Conservation (phyloP, 495 filamentous ascomycete genomes). For the Aspergillus haitiensis region DNA sequence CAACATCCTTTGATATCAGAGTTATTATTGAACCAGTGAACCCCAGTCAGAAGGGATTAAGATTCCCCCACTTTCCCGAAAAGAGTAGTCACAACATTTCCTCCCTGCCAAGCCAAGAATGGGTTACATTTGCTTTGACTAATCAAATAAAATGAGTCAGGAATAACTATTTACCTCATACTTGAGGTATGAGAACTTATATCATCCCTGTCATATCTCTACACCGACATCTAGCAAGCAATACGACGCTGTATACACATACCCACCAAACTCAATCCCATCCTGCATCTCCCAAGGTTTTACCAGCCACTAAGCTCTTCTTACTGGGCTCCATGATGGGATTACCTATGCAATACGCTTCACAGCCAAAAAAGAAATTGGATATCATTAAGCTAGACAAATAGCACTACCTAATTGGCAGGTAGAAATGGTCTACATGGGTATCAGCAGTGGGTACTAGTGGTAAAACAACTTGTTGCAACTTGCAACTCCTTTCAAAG, state of each 20-base stretch:
- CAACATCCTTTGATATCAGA: background rate
- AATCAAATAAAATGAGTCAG: background rate
- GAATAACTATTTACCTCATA: too few relatives aligned
- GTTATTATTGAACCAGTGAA: background rate
- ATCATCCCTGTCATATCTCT: background rate
- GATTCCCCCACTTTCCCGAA: background rate
- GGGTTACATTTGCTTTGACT: too few relatives aligned
- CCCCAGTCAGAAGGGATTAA: background rate
- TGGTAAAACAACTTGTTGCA: too few relatives aligned
- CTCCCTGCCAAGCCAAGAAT: too few relatives aligned
- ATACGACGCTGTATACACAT: background rate
- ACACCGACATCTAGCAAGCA: background rate
- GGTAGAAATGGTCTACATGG: too few relatives aligned
- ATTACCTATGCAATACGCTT: too few relatives aligned
- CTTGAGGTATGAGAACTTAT: background rate
- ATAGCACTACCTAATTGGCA: too few relatives aligned
- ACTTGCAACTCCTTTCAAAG: too few relatives aligned
- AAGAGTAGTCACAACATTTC: background rate
- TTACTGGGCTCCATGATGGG: too few relatives aligned
- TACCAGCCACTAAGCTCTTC: background rate
- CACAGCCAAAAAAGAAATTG: too few relatives aligned
- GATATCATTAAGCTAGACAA: too few relatives aligned
- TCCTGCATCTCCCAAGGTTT: background rate
- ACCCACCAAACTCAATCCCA: background rate
- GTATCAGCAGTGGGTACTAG: too few relatives aligned